Percentiles rank a stretch among this genome's conserved stretches.
Evolutionary conservation across 1,284 basidiomycete species (phyloP).

Genomic region (Rhodotorula mucilaginosa): DNA sequence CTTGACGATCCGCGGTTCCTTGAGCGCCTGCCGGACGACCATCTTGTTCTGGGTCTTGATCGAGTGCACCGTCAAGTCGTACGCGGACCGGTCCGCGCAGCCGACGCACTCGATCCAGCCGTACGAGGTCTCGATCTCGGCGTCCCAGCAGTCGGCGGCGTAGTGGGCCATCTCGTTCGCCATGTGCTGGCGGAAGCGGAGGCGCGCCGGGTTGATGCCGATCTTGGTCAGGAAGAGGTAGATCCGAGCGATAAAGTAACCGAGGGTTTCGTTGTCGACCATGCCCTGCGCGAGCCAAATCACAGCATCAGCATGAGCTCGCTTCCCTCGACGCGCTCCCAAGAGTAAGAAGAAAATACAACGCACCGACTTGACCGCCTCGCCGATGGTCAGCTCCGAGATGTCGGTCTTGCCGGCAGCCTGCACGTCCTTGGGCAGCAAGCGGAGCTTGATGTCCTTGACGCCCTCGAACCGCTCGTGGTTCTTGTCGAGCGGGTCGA

Average conservation of each 20-base stretch:
- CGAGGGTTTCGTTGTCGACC: conserved; percentile 95
- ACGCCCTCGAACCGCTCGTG: conserved; percentile 83
- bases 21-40: conserved; percentile 69
- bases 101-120: conserved; percentile 99
- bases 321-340: neutral
- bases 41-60: conserved; percentile 55
- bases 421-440: conserved; percentile 83
- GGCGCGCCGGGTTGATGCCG: conserved; percentile 78
- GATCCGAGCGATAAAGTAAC: conserved; percentile 94
- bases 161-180: conserved; percentile 98
- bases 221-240: conserved; percentile 88
- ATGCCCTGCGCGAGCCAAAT: conserved; percentile 57
- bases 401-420: conserved; percentile 68
- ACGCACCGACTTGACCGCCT: conserved; percentile 67
- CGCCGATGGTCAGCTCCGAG: conserved; percentile 72
- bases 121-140: conserved; percentile 89
- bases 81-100: conserved; percentile 97
- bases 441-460: conserved; percentile 67
- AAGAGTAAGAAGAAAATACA: neutral
- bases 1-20: conserved; percentile 73
- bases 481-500: conserved; percentile 89
- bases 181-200: conserved; percentile 98
- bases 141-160: conserved; percentile 98
- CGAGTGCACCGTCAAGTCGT: conserved; percentile 70
- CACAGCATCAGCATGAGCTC: neutral